Conservation (phyloP, 192 early-diverging fungal genomes). For the Umbelopsis vinacea region DNA sequence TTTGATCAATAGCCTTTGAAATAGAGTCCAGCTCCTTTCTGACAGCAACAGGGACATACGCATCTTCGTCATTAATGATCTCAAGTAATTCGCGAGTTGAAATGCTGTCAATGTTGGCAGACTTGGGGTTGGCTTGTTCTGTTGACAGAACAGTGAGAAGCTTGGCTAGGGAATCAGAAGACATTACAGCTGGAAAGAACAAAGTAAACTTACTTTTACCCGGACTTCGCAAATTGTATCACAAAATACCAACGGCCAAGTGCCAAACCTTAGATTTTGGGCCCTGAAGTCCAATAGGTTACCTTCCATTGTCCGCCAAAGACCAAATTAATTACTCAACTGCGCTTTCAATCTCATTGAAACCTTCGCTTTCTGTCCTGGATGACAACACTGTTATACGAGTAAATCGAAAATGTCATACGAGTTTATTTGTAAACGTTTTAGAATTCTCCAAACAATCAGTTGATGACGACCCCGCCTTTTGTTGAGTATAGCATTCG, state of each 20-base stretch:
- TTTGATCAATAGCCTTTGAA: constrained; percentile 18
- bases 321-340: no score
- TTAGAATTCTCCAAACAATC: no score
- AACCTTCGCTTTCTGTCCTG: no score
- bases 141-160: constrained; percentile 14
- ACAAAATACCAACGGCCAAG: neutral
- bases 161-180: neutral
- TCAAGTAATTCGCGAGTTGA: constrained; percentile 18
- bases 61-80: constrained; percentile 31
- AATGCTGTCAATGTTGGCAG: constrained; percentile 21
- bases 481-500: neutral
- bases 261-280: neutral
- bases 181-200: neutral
- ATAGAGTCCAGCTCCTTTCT: constrained; percentile 17
- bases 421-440: no score
- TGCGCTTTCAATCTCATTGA: no score
- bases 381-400: no score
- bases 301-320: no score
- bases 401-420: no score
- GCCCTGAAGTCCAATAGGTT: neutral
- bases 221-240: neutral
- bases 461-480: neutral
- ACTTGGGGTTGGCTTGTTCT: constrained; percentile 24
- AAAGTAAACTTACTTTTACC: neutral
- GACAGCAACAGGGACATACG: constrained; percentile 16